phyloP scores from a whole-genome alignment of 495 filamentous ascomycete genomes.

The Tuber indicum region DNA sequence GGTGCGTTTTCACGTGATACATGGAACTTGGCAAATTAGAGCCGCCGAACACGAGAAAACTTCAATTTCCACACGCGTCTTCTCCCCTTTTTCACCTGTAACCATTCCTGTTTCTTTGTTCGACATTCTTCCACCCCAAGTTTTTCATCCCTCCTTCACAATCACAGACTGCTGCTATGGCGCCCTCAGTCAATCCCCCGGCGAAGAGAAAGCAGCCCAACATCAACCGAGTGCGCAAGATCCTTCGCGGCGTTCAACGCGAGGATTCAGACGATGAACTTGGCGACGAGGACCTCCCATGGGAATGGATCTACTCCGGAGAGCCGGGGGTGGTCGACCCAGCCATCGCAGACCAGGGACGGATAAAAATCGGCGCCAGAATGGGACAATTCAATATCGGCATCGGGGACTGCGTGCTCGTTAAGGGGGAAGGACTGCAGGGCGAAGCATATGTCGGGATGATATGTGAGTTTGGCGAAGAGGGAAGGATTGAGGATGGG shows the following conservation, averaged over 20 bases:
- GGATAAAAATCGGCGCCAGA: constrained; percentile 66
- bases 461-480: constrained; percentile 69
- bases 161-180: neutral
- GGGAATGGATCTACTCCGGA: constrained; percentile 78
- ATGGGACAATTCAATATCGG: constrained; percentile 79
- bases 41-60: neutral
- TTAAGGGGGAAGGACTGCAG: constrained; percentile 70
- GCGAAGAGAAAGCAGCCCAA: constrained; percentile 8
- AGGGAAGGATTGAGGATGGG: constrained; percentile 55
- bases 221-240: constrained; percentile 51
- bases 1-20: neutral
- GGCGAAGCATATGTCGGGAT: constrained; percentile 88
- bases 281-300: constrained; percentile 73
- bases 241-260: constrained; percentile 60
- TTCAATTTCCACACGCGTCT: neutral
- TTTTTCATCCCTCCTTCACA: neutral
- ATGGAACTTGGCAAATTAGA: neutral
- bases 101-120: neutral
- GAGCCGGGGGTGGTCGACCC: constrained; percentile 24
- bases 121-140: neutral
- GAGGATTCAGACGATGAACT: constrained; percentile 93
- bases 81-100: neutral
- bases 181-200: neutral
- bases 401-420: constrained; percentile 73
- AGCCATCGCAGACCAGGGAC: constrained; percentile 42